A percentile compares a stretch with the other conserved stretches of the same genome.
Conservation (phyloP, 2,329 filamentous ascomycete genomes). For the Fusarium falciforme region DNA sequence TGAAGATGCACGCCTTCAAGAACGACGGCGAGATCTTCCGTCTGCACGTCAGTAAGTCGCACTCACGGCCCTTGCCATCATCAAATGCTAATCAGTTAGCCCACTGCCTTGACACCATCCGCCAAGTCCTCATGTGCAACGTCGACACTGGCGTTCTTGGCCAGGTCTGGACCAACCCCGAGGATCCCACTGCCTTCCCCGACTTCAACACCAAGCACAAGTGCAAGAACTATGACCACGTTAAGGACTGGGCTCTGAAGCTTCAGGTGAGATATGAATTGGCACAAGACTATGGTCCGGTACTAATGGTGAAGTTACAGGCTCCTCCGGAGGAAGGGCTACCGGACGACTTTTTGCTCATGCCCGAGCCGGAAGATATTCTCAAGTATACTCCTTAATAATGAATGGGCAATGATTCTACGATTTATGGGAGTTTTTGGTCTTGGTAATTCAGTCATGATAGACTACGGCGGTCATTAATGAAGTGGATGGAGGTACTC, state of each 20-base stretch:
- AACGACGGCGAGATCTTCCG: constrained; percentile 67
- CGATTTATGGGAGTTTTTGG: background rate
- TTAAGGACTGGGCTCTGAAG: constrained; percentile 64
- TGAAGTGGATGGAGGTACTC: background rate
- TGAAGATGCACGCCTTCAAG: constrained; percentile 63
- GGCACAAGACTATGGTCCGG: rapidly evolving
- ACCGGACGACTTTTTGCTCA: constrained; percentile 30
- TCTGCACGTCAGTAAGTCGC: constrained; percentile 65
- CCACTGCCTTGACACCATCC: constrained; percentile 71
- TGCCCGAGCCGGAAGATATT: constrained; percentile 16
- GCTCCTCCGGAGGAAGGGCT: constrained; percentile 30
- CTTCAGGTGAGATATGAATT: constrained; percentile 54
- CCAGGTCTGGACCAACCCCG: constrained; percentile 67
- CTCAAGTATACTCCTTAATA: constrained; percentile 28
- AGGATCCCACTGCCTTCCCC: constrained; percentile 62
- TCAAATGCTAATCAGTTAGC: constrained; percentile 14
- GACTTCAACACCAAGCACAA: constrained; percentile 72
- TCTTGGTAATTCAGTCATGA: background rate
- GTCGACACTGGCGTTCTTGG: constrained; percentile 70
- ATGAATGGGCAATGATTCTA: rapidly evolving
- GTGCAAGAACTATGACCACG: constrained; percentile 67
- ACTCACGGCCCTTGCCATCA: rapidly evolving
- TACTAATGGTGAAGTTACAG: constrained; percentile 18
- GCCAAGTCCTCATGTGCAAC: constrained; percentile 73
- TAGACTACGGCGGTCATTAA: background rate